These are phyloP conservation scores for Tetradesmus obliquus DNA, from an alignment of 139 green algal species.

Conservation along the genomic window DNA sequence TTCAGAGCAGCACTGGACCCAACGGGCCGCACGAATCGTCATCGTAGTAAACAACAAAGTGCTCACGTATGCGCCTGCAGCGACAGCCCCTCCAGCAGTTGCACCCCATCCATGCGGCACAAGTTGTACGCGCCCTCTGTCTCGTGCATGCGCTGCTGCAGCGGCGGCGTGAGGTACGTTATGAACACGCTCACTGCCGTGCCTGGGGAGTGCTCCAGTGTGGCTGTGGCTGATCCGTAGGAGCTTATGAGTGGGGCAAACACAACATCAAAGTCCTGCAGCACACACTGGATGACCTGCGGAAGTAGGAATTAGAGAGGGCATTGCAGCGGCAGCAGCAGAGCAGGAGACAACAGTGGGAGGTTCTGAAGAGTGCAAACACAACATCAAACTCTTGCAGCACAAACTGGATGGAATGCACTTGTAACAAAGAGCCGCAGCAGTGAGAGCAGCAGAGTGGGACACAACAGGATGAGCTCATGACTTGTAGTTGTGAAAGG, in stretches of 20 bases:
- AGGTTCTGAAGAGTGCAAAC: constrained; percentile 69
- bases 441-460: no score
- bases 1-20: not conserved
- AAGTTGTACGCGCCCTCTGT: constrained; percentile 75
- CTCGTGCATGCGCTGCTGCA: constrained; percentile 67
- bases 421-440: not conserved
- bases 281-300: constrained; percentile 54
- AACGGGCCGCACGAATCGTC: not conserved
- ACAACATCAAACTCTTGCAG: constrained; percentile 76
- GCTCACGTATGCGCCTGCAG: constrained; percentile 49
- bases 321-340: constrained; percentile 44
- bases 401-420: constrained; percentile 49
- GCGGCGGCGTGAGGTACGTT: constrained; percentile 57
- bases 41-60: not conserved
- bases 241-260: constrained; percentile 69
- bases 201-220: constrained; percentile 64
- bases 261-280: constrained; percentile 75
- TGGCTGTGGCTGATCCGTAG: constrained; percentile 74
- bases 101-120: constrained; percentile 46
- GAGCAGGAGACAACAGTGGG: constrained; percentile 45
- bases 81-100: constrained; percentile 56
- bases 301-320: no score
- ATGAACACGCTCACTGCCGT: constrained; percentile 61
- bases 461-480: no score
- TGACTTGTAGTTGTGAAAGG: no score